These are phyloP conservation scores for Aspergillus luchuensis DNA, from an alignment of 2,329 filamentous ascomycete genomes.

Conservation along the genomic window DNA sequence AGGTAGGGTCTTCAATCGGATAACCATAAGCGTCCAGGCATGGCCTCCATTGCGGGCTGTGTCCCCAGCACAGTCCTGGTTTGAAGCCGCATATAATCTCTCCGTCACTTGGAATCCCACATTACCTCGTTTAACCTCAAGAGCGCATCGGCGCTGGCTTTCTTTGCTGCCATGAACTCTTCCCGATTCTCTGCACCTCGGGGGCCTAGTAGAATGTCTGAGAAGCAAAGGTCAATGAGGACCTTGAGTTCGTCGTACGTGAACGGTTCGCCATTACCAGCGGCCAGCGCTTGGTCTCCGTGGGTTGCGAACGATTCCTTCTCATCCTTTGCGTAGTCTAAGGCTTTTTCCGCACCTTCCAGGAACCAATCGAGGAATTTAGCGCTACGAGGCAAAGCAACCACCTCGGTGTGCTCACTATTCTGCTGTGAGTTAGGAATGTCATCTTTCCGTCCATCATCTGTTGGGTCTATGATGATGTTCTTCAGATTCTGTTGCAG, in stretches of 20 bases:
- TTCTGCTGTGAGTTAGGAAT: not conserved
- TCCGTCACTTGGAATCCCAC: constrained; percentile 45
- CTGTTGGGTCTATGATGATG: constrained; percentile 57
- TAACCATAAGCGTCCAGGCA: not conserved
- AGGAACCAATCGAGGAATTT: constrained; percentile 53
- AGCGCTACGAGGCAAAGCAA: constrained; percentile 47
- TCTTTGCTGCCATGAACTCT: constrained; percentile 50
- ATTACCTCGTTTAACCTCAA: constrained; percentile 50
- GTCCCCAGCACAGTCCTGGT: not conserved
- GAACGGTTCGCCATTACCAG: constrained; percentile 46
- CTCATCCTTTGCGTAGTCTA: constrained; percentile 49
- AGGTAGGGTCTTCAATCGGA: not conserved
- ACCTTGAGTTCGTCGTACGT: constrained; percentile 50
- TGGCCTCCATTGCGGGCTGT: not conserved
- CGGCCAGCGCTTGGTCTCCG: constrained; percentile 36
- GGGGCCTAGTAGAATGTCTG: constrained; percentile 46
- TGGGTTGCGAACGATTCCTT: constrained; percentile 44
- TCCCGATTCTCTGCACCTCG: constrained; percentile 46
- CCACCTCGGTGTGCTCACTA: constrained; percentile 33
- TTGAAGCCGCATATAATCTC: not conserved
- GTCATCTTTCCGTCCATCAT: constrained; percentile 14
- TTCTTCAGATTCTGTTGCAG: constrained; percentile 97
- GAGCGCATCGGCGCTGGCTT: constrained; percentile 47
- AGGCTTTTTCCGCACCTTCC: constrained; percentile 47
- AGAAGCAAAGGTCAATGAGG: constrained; percentile 50